Base-by-base conservation (phyloP, 805 yeast genomes). In the Ogataea paraovalis region DNA sequence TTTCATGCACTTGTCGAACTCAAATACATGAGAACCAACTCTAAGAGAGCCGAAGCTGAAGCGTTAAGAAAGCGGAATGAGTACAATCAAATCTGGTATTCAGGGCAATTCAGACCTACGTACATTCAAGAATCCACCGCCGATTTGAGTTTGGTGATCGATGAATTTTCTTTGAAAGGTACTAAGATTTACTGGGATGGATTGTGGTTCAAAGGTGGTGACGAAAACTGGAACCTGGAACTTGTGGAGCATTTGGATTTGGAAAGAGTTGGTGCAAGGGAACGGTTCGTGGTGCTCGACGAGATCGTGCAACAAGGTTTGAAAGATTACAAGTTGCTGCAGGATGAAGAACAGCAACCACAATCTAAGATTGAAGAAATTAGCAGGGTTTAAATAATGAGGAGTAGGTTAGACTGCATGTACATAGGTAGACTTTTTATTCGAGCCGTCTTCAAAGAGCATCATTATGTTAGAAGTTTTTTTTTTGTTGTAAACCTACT, bases 61-160 rank as follows among this genome's bases (percentile, higher is more conserved):
- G 70, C 74, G 40, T 70, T 85, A 74, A 77, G 97, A 59, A 82
- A 80, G 60, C 80, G 86, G 62, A 80, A 86, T 61, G 78, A 74
- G 40, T 87, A 80, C 48, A 94, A 95, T 1, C 83, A 87, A 67
- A 80, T 83, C 43, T 90, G 97, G 96, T 84, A 74, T 64, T 79
- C 85, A 48, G 92, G 88, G 41, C 96, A 87, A 67, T 92, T 78
- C 71, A 79, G 97, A 61, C 97, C 97, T 22, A 82, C 94, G 0
- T 87, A 84, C 68, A 74, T 95, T 12, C 96, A 88, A 65, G 97
- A 91, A 66, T 86, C 97, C 1, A 89, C 88, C 25, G 87, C 96
- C 5, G 98, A 91, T 67, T 69, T 91, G 54, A 69, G 80, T 28
- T 75, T 80, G 44, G 83, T 83, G 10, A 71, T 85, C n/a, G 90